Evolutionary conservation across 257 asterid genomes (phyloP).

Genomic region (Phtheirospermum japonicum): DNA sequence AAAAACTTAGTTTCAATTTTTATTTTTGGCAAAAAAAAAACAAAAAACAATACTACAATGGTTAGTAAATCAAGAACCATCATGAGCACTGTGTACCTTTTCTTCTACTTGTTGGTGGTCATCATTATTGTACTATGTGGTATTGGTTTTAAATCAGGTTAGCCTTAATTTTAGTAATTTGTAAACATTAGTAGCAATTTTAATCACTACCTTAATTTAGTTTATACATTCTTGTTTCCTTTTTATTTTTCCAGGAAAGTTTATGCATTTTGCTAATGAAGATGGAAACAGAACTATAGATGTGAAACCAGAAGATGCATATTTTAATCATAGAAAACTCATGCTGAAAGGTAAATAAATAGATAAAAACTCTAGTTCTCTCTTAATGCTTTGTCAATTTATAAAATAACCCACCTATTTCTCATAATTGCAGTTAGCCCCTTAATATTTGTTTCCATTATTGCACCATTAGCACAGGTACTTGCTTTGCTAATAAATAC

Average conservation of each 20-base stretch:
- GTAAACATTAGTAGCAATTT: too few relatives aligned
- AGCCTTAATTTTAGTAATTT: background rate
- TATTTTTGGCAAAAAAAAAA: too few relatives aligned
- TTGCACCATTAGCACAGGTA: too few relatives aligned
- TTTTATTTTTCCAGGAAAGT: slow-evolving; percentile 29
- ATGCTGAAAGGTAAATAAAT: slow-evolving; percentile 39
- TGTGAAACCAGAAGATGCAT: slow-evolving; percentile 26
- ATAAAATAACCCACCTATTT: too few relatives aligned
- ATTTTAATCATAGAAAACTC: slow-evolving; percentile 53
- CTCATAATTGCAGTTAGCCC: too few relatives aligned
- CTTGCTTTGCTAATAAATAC: too few relatives aligned
- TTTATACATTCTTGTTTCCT: background rate
- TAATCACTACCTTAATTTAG: slow-evolving; percentile 1
- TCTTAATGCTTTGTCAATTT: background rate
- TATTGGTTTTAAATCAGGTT: slow-evolving; percentile 34
- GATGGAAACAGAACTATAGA: slow-evolving; percentile 30
- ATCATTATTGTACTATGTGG: slow-evolving; percentile 35
- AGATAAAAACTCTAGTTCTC: background rate
- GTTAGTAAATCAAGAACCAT: slow-evolving; percentile 23
- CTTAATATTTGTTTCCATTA: too few relatives aligned
- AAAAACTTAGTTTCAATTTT: background rate
- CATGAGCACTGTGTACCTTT: slow-evolving; percentile 13
- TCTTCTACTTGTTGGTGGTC: slow-evolving; percentile 31
- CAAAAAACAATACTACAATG: background rate
- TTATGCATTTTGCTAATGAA: slow-evolving; percentile 25